Base-by-base conservation (phyloP, 2,329 filamentous ascomycete genomes). In the Metarhizium brunneum region DNA sequence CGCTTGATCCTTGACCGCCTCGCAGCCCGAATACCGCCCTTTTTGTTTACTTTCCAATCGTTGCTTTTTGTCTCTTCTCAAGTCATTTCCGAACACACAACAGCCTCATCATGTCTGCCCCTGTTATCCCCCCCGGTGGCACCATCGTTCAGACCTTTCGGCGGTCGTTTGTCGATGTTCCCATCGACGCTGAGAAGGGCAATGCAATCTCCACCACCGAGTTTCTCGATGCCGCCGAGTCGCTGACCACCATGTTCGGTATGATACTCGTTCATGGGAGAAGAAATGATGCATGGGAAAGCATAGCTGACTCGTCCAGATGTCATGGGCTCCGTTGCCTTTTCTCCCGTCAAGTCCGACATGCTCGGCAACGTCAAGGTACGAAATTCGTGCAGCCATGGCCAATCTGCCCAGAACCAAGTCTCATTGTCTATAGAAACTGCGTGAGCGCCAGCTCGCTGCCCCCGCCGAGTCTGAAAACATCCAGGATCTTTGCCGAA, bases 331-430 rank as follows among this genome's bases (percentile, higher is more conserved):
- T 80, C 81, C 48, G 82, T 87, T 38, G 91, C 92, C 61, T 97
- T 99, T 75, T 84, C 80, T 54, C 88, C 90, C 30, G 92, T 97
- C 69, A 96, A 96, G 82, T 87, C 75, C 63, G 94, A 99, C 73
- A 88, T 99, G 77, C 72, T 83, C 51, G 89, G 89, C 70, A 99
- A 99, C 75, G 82, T 97, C 76, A 92, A 91, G 82, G 90, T 94
- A 71, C 60, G 69, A 25, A 13, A 40, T 16, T 20, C n/a, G 11
- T n/a, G 8, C 11, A 40, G 11, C 35, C 38, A 14, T 40, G 38
- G 14, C 38, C 30, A 25, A 25, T 42, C 20, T 25, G 16, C 7
- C 7, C 5, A 18, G 10, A 20, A 16, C 14, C 11, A 3, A 13
- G 29, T n/a, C 53, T 53, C 18, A 57, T 45, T 36, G 29, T 14